phyloP scores from a whole-genome alignment of 139 green algal genomes.

The Mesotaenium endlicherianum region DNA sequence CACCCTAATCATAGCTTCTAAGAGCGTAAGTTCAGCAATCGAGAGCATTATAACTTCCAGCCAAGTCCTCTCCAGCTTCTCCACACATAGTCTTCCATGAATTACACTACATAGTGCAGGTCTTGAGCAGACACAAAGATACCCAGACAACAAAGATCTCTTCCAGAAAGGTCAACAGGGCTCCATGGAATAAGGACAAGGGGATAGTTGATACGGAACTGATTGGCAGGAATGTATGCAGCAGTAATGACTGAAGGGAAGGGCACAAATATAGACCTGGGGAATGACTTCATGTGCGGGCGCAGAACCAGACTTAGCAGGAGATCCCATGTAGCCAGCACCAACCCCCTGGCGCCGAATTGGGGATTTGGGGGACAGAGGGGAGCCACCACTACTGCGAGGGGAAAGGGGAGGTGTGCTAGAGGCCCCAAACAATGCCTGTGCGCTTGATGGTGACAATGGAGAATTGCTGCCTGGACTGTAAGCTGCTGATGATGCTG shows the following conservation, averaged over 20 bases:
- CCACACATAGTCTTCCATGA: too few relatives aligned
- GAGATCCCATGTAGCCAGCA: not conserved
- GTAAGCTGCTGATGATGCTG: not conserved
- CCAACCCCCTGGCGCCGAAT: conserved; percentile 17
- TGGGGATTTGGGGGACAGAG: conserved; percentile 56
- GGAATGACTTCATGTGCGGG: conserved; percentile 60
- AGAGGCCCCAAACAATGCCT: conserved; percentile 35
- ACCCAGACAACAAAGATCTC: too few relatives aligned
- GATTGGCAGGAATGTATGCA: not conserved
- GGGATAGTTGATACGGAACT: too few relatives aligned
- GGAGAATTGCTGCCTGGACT: conserved; percentile 27
- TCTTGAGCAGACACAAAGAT: too few relatives aligned
- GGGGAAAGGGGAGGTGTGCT: conserved; percentile 82
- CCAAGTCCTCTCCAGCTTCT: too few relatives aligned
- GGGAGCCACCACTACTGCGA: conserved; percentile 60
- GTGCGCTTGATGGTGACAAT: conserved; percentile 45
- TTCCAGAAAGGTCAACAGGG: too few relatives aligned
- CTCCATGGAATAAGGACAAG: too few relatives aligned
- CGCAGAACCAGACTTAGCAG: conserved; percentile 14
- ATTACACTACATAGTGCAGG: too few relatives aligned
- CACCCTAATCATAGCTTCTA: too few relatives aligned
- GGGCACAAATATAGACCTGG: conserved; percentile 63
- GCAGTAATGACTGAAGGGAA: not conserved
- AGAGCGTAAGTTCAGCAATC: too few relatives aligned
- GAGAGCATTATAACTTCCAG: too few relatives aligned